Percentiles rank a stretch among this genome's conserved stretches.
Conservation (phyloP, 23 red algal genomes). For the Gracilaria gracilis region DNA sequence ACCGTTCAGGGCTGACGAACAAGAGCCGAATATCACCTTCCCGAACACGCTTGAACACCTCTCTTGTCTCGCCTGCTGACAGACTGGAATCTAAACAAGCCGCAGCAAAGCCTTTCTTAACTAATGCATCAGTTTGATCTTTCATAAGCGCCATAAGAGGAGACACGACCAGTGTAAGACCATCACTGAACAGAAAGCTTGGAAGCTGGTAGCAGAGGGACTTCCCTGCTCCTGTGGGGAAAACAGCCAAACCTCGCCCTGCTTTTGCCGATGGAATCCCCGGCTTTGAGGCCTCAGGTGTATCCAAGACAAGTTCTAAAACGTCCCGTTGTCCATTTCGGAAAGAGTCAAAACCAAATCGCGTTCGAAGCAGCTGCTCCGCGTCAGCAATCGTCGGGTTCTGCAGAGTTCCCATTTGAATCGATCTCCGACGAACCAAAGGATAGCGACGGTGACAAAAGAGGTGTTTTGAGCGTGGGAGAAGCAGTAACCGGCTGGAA, state of each 20-base stretch:
- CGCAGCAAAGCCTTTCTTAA: slow-evolving; percentile 69
- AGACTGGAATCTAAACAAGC: slow-evolving; percentile 82
- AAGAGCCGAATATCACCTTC: slow-evolving; percentile 71
- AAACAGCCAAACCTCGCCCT: slow-evolving; percentile 67
- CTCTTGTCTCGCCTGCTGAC: slow-evolving; percentile 52
- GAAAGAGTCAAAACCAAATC: slow-evolving; percentile 61
- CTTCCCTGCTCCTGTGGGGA: slow-evolving; percentile 96
- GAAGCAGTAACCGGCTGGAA: background rate
- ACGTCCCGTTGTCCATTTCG: slow-evolving; percentile 61
- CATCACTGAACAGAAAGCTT: slow-evolving; percentile 66
- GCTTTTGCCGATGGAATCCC: slow-evolving; percentile 8
- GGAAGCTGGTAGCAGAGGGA: slow-evolving; percentile 96
- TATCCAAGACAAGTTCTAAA: slow-evolving; percentile 45
- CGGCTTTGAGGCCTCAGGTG: background rate
- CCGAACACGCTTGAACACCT: slow-evolving; percentile 64
- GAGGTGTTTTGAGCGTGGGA: background rate
- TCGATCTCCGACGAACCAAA: background rate
- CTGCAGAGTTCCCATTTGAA: background rate
- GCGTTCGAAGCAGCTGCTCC: slow-evolving; percentile 18
- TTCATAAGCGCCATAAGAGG: slow-evolving; percentile 95
- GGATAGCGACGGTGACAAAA: background rate
- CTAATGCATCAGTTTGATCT: slow-evolving; percentile 87
- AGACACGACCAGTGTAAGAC: slow-evolving; percentile 95
- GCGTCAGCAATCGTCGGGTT: slow-evolving; percentile 46
- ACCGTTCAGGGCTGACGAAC: slow-evolving; percentile 93